These are phyloP conservation scores for Ophiocytium majus DNA, from an alignment of 352 stramenopile species.

Conservation along the genomic window DNA sequence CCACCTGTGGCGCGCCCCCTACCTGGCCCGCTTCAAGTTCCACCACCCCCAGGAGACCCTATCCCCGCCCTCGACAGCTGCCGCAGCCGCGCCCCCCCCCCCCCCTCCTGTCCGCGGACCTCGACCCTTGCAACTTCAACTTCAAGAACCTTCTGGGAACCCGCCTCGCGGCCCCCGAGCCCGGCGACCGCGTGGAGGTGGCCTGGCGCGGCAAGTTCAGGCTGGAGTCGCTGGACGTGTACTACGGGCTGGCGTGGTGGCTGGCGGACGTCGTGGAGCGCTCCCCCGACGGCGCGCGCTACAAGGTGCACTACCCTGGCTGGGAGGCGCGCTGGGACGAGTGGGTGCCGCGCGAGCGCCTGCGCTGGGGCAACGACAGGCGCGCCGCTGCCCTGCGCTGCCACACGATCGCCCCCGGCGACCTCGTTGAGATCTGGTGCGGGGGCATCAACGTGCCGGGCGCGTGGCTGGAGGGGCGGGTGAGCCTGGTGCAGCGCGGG, in stretches of 20 bases:
- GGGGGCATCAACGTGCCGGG: slow-evolving; percentile 54
- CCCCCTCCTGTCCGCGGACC: too few species aligned
- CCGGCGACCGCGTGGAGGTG: slow-evolving; percentile 59
- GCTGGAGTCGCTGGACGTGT: slow-evolving; percentile 60
- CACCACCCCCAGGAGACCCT: neutral
- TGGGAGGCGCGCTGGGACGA: slow-evolving; percentile 63
- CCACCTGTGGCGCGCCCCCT: neutral
- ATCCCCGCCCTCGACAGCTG: neutral
- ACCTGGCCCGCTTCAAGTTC: slow-evolving; percentile 12
- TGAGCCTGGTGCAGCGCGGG: slow-evolving; percentile 17
- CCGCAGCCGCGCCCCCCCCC: neutral
- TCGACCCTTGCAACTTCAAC: too few species aligned
- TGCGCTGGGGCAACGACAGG: slow-evolving; percentile 56
- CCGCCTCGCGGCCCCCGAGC: slow-evolving; percentile 34
- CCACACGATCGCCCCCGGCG: slow-evolving; percentile 8
- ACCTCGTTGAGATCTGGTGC: slow-evolving; percentile 58
- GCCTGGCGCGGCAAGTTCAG: slow-evolving; percentile 62
- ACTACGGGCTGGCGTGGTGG: slow-evolving; percentile 59
- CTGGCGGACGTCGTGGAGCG: slow-evolving; percentile 9
- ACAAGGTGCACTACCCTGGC: slow-evolving; percentile 61
- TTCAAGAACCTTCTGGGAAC: slow-evolving; percentile 35
- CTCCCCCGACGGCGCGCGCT: slow-evolving; percentile 18
- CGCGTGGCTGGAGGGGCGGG: slow-evolving; percentile 54
- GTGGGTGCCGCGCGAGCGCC: slow-evolving; percentile 57
- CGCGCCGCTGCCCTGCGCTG: slow-evolving; percentile 12